Percentiles rank a stretch among this genome's conserved stretches.
Conservation (phyloP, 2,329 filamentous ascomycete species). For the Colletotrichum lupini region DNA sequence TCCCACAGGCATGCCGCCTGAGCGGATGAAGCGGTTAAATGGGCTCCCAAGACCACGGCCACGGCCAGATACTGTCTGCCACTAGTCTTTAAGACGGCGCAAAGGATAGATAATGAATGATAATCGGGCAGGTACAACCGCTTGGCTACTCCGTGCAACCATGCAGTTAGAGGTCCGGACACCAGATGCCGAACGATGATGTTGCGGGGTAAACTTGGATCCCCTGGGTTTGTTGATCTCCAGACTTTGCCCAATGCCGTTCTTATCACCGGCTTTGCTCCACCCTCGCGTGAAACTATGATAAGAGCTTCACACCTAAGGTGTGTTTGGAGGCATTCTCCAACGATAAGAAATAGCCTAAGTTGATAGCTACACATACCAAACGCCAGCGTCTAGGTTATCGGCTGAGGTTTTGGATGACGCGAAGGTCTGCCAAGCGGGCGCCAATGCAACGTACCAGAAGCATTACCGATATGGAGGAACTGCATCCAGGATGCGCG, state of each 20-base stretch:
- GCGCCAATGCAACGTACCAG: constrained; percentile 13
- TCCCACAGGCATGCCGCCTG: not conserved
- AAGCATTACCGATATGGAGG: not conserved
- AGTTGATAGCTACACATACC: not conserved
- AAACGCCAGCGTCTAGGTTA: not conserved
- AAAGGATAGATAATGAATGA: not conserved
- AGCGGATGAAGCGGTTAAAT: constrained; percentile 21
- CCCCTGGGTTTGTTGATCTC: not conserved
- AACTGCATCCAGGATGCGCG: not conserved
- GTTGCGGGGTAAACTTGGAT: constrained; percentile 29
- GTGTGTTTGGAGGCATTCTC: constrained; percentile 21
- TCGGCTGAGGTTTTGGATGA: constrained; percentile 8
- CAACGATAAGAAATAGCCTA: constrained; percentile 25
- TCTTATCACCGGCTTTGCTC: constrained; percentile 17
- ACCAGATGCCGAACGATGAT: not conserved
- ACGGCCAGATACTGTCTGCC: not conserved
- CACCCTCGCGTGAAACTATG: constrained; percentile 4
- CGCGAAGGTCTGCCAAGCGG: not conserved
- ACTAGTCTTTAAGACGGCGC: not conserved
- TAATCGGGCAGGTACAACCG: constrained; percentile 27
- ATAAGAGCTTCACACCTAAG: not conserved
- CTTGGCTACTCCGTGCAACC: not conserved
- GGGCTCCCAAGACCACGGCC: not conserved
- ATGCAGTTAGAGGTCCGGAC: not conserved
- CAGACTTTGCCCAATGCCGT: not conserved